Conservation (phyloP, 371 early-diverging fungal species). For the Haplosporangium sp. region DNA sequence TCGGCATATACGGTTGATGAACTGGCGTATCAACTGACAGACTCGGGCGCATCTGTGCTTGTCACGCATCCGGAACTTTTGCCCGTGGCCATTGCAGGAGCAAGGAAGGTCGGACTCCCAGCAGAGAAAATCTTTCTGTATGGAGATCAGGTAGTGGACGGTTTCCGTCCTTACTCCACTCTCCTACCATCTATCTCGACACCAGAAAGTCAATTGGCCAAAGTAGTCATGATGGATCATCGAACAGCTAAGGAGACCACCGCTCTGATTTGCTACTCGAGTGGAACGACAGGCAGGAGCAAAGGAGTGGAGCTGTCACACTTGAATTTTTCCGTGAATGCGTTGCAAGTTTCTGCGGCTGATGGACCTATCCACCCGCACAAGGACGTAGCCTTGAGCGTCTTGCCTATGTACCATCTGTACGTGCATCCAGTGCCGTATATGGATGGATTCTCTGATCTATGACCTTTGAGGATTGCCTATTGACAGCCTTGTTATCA, state of each 20-base stretch:
- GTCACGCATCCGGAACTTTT: constrained; percentile 61
- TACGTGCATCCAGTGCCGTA: background rate
- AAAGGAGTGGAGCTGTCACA: constrained; percentile 91
- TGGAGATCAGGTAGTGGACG: constrained; percentile 56
- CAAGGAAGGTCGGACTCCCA: constrained; percentile 63
- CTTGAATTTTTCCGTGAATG: constrained; percentile 78
- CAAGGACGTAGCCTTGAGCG: constrained; percentile 40
- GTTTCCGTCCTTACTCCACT: constrained; percentile 30
- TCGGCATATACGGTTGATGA: constrained; percentile 80
- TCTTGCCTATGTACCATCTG: constrained; percentile 5
- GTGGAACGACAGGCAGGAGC: constrained; percentile 80
- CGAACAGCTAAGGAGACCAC: constrained; percentile 31
- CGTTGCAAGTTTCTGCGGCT: constrained; percentile 61
- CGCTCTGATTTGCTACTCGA: constrained; percentile 81
- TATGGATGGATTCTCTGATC: background rate
- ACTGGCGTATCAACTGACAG: constrained; percentile 75
- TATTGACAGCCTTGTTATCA: too few relatives aligned
- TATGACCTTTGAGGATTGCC: background rate
- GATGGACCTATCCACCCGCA: constrained; percentile 29
- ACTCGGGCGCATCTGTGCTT: constrained; percentile 69
- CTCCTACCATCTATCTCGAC: constrained; percentile 35
- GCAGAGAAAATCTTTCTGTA: constrained; percentile 64
- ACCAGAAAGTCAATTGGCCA: constrained; percentile 13
- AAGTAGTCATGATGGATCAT: constrained; percentile 4
- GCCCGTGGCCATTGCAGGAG: constrained; percentile 63